phyloP scores from a whole-genome alignment of 495 filamentous ascomycete species.

The Penicillium lividum region DNA sequence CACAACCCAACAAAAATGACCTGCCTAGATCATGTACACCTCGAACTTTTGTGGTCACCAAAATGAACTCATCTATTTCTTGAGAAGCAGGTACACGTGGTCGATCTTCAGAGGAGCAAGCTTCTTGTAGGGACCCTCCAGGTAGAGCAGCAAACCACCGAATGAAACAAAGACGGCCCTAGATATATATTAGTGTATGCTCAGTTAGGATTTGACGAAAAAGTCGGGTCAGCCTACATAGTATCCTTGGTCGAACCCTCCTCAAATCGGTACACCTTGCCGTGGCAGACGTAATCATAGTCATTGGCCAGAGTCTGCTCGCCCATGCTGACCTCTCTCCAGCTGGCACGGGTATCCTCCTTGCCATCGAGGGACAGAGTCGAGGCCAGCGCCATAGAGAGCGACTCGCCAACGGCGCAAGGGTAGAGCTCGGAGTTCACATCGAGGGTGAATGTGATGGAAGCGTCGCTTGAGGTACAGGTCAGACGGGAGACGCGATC shows the following conservation, averaged over 20 bases:
- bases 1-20: constrained; percentile 29
- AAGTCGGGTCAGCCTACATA: constrained; percentile 63
- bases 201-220: background rate
- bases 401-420: constrained; percentile 64
- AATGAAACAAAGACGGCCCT: constrained; percentile 94
- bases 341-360: constrained; percentile 63
- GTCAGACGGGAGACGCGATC: constrained; percentile 86
- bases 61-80: constrained; percentile 62
- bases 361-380: constrained; percentile 85
- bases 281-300: constrained; percentile 96
- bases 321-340: constrained; percentile 73
- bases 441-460: constrained; percentile 79
- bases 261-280: constrained; percentile 97
- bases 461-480: constrained; percentile 67
- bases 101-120: constrained; percentile 87
- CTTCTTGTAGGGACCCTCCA: constrained; percentile 95
- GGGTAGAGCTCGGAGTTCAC: constrained; percentile 94
- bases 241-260: constrained; percentile 75
- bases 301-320: constrained; percentile 83
- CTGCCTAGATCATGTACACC: constrained; percentile 20
- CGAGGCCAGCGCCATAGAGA: constrained; percentile 78
- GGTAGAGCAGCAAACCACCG: constrained; percentile 82
- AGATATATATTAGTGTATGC: constrained; percentile 12
- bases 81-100: constrained; percentile 88
- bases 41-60: constrained; percentile 17